Conservation (phyloP, 257 asterid genomes). For the Coffea eugenioides region DNA sequence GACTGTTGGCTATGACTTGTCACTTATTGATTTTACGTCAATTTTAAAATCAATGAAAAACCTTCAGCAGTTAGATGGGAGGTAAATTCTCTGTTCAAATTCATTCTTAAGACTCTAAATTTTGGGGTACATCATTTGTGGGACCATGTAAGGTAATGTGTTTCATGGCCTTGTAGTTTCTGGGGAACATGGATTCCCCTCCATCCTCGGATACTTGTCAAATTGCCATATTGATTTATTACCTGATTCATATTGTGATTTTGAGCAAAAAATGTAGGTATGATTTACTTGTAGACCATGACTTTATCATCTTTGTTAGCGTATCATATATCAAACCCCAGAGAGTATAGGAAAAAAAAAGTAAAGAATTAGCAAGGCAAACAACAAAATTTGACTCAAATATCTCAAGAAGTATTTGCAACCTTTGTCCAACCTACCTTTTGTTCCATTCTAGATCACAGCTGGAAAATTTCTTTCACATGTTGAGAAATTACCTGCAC, state of each 20-base stretch:
- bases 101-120: not conserved
- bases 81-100: constrained; percentile 39
- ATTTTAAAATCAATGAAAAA: constrained; percentile 77
- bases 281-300: not conserved
- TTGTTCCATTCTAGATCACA: not conserved
- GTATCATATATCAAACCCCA: too few relatives aligned
- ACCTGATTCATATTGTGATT: not conserved
- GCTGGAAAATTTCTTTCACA: not conserved
- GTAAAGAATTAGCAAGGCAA: not conserved
- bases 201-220: not conserved
- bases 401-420: not conserved
- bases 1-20: constrained; percentile 77
- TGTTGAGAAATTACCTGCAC: not conserved
- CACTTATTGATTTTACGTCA: constrained; percentile 51
- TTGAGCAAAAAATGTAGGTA: not conserved
- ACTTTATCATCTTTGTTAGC: not conserved
- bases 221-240: not conserved
- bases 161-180: not conserved
- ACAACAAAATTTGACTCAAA: not conserved
- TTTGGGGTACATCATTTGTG: not conserved
- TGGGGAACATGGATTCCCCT: not conserved
- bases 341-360: not conserved
- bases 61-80: constrained; percentile 89
- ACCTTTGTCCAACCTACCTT: not conserved
- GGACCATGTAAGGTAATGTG: not conserved